Percentiles rank a stretch among this genome's conserved stretches.
phyloP scores from a whole-genome alignment of 345 rosid species.

The Euphorbia pulcherrima region DNA sequence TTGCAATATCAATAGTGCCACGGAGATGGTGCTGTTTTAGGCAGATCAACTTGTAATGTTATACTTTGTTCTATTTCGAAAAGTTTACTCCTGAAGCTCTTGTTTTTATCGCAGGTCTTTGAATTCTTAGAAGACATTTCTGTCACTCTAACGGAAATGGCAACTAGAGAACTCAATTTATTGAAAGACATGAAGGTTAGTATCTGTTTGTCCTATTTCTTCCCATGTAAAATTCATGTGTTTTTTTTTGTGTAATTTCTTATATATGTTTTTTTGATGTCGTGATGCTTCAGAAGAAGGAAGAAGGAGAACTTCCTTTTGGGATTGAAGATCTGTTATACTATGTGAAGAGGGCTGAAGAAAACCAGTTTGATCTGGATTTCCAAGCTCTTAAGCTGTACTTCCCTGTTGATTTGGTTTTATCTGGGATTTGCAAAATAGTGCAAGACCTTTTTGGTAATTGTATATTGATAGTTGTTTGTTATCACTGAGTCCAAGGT shows the following conservation, averaged over 20 bases:
- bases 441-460: slow-evolving; percentile 91
- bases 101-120: slow-evolving; percentile 50
- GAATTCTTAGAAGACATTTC: slow-evolving; percentile 89
- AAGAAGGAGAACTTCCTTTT: slow-evolving; percentile 82
- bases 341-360: slow-evolving; percentile 75
- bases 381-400: slow-evolving; percentile 67
- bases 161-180: slow-evolving; percentile 57
- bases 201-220: slow-evolving; percentile 16
- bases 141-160: slow-evolving; percentile 66
- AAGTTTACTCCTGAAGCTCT: slow-evolving; percentile 7
- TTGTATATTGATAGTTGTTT: slow-evolving; percentile 1
- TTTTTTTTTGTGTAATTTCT: slow-evolving; percentile 15
- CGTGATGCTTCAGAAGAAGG: slow-evolving; percentile 56
- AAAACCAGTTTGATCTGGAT: slow-evolving; percentile 75
- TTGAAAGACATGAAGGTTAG: slow-evolving; percentile 82
- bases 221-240: neutral
- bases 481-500: neutral
- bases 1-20: neutral
- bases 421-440: slow-evolving; percentile 82
- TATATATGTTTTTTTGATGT: slow-evolving; percentile 13
- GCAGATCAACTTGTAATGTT: neutral
- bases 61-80: neutral
- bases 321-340: slow-evolving; percentile 80
- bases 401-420: slow-evolving; percentile 81
- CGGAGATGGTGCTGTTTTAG: neutral